These are phyloP conservation scores for Plenodomus lindquistii DNA, from an alignment of 2,329 filamentous ascomycete species.

Conservation along the genomic window DNA sequence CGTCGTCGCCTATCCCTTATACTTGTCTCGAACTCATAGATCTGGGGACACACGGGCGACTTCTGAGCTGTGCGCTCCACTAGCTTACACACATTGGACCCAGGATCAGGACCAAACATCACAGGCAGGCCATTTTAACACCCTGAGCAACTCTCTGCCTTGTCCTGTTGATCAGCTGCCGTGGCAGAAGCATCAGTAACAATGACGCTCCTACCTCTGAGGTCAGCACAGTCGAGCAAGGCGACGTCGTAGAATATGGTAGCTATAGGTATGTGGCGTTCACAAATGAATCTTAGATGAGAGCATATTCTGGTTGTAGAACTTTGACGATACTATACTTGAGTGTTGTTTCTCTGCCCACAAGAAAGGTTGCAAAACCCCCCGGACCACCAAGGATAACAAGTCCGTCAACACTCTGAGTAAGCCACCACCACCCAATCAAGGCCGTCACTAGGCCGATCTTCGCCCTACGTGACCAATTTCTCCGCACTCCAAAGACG, in stretches of 20 bases:
- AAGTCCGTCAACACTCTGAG: constrained; percentile 15
- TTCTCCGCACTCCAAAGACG: constrained; percentile 8
- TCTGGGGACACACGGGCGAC: neutral
- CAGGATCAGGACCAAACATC: neutral
- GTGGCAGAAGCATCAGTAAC: neutral
- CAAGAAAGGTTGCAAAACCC: constrained; percentile 1
- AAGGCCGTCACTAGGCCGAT: neutral
- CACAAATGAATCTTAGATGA: neutral
- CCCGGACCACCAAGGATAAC: constrained; percentile 4
- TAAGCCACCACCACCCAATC: constrained; percentile 13
- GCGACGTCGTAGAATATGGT: neutral
- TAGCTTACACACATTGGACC: neutral
- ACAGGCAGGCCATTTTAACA: neutral
- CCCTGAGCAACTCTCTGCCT: neutral
- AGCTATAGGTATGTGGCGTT: neutral
- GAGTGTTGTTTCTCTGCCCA: no score
- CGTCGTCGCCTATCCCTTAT: neutral
- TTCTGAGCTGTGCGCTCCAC: neutral
- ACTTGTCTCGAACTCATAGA: neutral
- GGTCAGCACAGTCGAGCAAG: neutral
- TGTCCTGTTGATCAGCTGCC: neutral
- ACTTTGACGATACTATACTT: neutral
- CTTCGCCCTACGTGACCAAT: constrained; percentile 4
- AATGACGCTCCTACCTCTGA: no score
- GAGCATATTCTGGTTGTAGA: neutral